Evolutionary conservation across 306 rosid genomes (phyloP), one percentile per base, ranked within the genome.

Genomic region (Aeschynomene evenia): DNA sequence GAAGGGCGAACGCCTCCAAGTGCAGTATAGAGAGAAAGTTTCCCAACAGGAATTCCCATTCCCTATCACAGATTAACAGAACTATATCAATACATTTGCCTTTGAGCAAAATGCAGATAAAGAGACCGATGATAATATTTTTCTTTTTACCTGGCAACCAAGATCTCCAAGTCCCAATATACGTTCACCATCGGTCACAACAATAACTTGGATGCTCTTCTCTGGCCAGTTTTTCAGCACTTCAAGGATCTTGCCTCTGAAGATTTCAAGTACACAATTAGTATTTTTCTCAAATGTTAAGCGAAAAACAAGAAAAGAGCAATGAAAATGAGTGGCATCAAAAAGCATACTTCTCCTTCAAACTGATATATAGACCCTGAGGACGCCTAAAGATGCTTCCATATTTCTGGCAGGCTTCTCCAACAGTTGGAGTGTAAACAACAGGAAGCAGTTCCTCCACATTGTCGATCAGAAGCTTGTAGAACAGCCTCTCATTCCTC

Each of bases 11-110:
- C 87, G 63, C 98, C 98, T 84, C 98, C 98, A 9, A 94, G 70
- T 54, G 98, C 98, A 26, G 97, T 90, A 68, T 94, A 94, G 77
- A 94, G 82, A 79, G 98, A 88, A 51, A 94, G 97, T 77, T 94
- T 94, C 50, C 98, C 98, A 42, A 94, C 98, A 33, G 98, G 98
- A 82, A 94, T 94, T 14, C 98, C 98, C 98, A 94, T 94, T 20
- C 98, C 98, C 98, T 93, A 76, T 60, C 52, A 63, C 28, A 73
- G 64, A 57, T 43, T 3, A 26, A 61, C 73, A 33, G 2, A 45
- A 50, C 11, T 31, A 49, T 8, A 68, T 76, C 56, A 64, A 43
- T 13, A 22, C 36, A 77, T 13, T 57, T 24, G 7, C 37, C 15
- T 42, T 4, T 42, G 49, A 48, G 66, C 12, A 55, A 42, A 45